Evolutionary conservation across 2,329 filamentous ascomycete species (phyloP).

Genomic region (Calonectria multiphialidica): DNA sequence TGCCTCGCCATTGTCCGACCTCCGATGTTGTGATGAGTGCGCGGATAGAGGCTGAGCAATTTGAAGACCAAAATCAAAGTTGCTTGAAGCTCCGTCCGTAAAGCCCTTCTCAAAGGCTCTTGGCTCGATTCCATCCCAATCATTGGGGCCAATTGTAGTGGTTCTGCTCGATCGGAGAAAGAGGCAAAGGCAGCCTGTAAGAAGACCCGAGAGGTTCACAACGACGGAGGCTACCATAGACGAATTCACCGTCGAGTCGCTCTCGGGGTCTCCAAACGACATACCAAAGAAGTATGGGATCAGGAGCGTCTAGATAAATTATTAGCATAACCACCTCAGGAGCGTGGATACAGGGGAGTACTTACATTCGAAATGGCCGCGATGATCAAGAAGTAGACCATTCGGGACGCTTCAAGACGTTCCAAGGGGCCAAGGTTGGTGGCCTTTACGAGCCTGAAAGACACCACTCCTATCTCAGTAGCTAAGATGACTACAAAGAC

Average conservation of each 20-base stretch:
- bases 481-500: slow-evolving; percentile 64
- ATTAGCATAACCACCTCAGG: slow-evolving; percentile 46
- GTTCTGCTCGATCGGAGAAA: slow-evolving; percentile 74
- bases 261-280: slow-evolving; percentile 56
- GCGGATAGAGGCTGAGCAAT: slow-evolving; percentile 26
- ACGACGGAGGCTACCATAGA: slow-evolving; percentile 75
- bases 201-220: slow-evolving; percentile 74
- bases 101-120: slow-evolving; percentile 32
- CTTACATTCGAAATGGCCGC: slow-evolving; percentile 70
- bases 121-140: slow-evolving; percentile 48
- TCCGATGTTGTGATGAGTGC: slow-evolving; percentile 4
- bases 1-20: background rate
- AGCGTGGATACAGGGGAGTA: slow-evolving; percentile 16
- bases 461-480: slow-evolving; percentile 65
- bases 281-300: slow-evolving; percentile 74
- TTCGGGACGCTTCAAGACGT: slow-evolving; percentile 73
- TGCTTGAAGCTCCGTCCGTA: slow-evolving; percentile 29
- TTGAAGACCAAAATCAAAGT: slow-evolving; percentile 23
- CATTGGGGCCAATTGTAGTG: slow-evolving; percentile 64
- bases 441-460: slow-evolving; percentile 67
- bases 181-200: slow-evolving; percentile 74
- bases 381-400: slow-evolving; percentile 75
- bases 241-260: slow-evolving; percentile 59
- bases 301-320: slow-evolving; percentile 63
- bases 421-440: slow-evolving; percentile 68